These are phyloP conservation scores for Coemansia sp. DNA, from an alignment of 192 early-diverging fungal species.

Conservation along the genomic window DNA sequence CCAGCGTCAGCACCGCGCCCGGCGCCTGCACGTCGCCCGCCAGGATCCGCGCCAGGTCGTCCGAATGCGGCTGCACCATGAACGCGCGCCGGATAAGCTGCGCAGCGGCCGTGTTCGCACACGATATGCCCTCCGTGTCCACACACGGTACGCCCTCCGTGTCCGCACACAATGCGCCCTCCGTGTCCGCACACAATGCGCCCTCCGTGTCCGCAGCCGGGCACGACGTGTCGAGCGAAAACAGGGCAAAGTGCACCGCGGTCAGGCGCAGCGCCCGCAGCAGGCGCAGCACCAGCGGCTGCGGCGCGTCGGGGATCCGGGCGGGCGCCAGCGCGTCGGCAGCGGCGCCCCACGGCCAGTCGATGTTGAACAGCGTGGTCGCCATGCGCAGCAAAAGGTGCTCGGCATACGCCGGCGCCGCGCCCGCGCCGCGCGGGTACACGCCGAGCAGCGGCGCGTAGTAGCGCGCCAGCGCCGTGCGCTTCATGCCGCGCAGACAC, in stretches of 20 bases:
- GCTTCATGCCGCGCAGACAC: constrained; percentile 42
- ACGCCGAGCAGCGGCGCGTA: constrained; percentile 28
- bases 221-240: constrained; percentile 31
- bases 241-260: constrained; percentile 26
- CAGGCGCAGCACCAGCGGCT: constrained; percentile 7
- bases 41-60: constrained; percentile 9
- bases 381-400: constrained; percentile 32
- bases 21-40: neutral
- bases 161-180: too few species aligned
- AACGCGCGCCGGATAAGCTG: constrained; percentile 26
- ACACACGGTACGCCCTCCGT: too few species aligned
- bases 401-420: constrained; percentile 20
- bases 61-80: constrained; percentile 11
- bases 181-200: too few species aligned
- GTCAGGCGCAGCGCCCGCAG: constrained; percentile 15
- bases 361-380: constrained; percentile 35
- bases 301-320: constrained; percentile 12
- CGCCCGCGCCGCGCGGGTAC: constrained; percentile 19
- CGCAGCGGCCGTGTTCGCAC: constrained; percentile 2
- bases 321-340: constrained; percentile 17
- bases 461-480: constrained; percentile 16
- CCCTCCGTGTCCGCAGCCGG: too few species aligned
- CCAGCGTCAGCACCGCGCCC: neutral
- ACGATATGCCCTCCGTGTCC: too few species aligned
- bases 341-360: constrained; percentile 25